Base-by-base conservation (phyloP, 2,329 filamentous ascomycete species). In the Orbilia ellipsospora region DNA sequence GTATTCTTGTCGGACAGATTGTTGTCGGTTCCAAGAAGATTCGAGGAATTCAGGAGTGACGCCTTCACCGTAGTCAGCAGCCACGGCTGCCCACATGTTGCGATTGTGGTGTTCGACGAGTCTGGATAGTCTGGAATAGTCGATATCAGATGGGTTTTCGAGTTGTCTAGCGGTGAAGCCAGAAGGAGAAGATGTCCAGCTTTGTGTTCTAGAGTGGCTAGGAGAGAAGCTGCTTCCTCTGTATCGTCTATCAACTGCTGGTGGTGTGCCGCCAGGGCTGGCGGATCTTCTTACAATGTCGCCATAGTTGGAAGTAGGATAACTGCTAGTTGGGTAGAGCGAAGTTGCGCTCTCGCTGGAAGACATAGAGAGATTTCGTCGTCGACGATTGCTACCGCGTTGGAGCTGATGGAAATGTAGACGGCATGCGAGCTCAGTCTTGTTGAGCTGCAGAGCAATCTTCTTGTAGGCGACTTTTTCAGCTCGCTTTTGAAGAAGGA, bases 391-490 rank as follows among this genome's bases (percentile, higher is more conserved):
- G 84, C 88, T 92, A 72, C 91, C 91, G 81, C 93, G 92, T 78
- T 90, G 93, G 77, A 95, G 87, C 81, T 95, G 92, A 81, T 96
- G 92, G 81, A 92, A 94, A 83, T 95, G 92, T 77, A 96, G 87
- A 77, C 92, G 92, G 84, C 92, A 96, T 56, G 92, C 92, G 73
- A 95, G 86, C 84, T 95, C 92, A 0, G 92, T 95, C 85, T 95
- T 96, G 84, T 93, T 92, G 79, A 95, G 85, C 80, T 94, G 90
- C 73, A 90, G 88, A 72, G 92, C 92, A 81, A 95, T 95, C 82
- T 94, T 91, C 86, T 94, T 95, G 84, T 95, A 95, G 0, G 92
- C 92, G 89, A 94, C 93, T 84, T 94, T 94, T 80, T 94, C 91
- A 80, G 92, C 88, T 72, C 92, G 90, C 75, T 91, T 94, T 83